Evolutionary conservation across 345 rosid species (phyloP), one percentile per base, ranked within the genome.

Genomic region (Kandelia obovata): DNA sequence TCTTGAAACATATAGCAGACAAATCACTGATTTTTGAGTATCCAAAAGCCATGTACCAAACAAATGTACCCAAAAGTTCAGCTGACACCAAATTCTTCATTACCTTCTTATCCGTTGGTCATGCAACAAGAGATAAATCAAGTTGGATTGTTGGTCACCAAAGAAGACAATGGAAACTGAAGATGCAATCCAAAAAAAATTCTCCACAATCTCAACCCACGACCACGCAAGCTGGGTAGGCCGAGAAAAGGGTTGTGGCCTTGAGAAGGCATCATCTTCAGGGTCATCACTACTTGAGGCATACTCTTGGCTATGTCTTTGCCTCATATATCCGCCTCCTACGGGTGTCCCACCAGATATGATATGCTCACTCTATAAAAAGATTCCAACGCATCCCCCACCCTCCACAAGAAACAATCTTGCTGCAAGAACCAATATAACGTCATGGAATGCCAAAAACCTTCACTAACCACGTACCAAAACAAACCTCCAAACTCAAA

Each of bases 221-320:
- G 90, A 81, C 75, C 83, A 78, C 71, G 49, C 66, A 53, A 83
- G 76, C 3, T 84, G 86, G 46, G 56, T 75, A 57, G 79, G 55
- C 0, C 81, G 71, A 1, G 90, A 77, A 20, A 83, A 81, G 39
- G 86, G 85, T 5, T 85, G 85, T 1, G 58, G 72, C 79, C 96
- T 83, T 19, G 97, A 94, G 73, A 87, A 89, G 19, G 95, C 96
- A 81, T 89, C 97, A 61, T 91, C 98, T 65, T 94, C 97, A 66
- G 88, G 81, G 71, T 91, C 95, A 66, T 94, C 98, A 34, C 92
- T 83, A 58, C 97, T 79, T 5, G 97, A 94, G 43, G 88, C 89
- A 79, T 89, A 89, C 0, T 96, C 98, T 79, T 83, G 96, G 74
- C 97, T 89, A 78, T 91, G 96, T 72, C 98, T 88, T 79, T 91